Evolutionary conservation across 352 stramenopile genomes (phyloP), one percentile per base, ranked within the genome.

Genomic region (Pythium dissimile): DNA sequence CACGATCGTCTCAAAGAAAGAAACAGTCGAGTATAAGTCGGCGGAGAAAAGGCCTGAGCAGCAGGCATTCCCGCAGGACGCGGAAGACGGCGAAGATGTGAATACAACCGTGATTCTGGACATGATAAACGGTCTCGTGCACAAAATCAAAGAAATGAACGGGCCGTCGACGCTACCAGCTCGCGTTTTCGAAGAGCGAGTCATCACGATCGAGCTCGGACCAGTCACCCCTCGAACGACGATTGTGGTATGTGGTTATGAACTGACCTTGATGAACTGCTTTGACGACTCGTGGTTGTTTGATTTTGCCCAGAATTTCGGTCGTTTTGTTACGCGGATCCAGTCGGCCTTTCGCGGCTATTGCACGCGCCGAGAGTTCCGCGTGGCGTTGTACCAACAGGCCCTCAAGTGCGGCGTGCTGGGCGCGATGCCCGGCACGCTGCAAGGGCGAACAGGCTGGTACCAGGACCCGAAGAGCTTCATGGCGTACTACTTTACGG

Each of bases 401-500:
- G 77, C 81, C 1, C 56, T 88, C 24, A 66, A 64, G 26, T 83
- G 77, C 27, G 79, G 77, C 16, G 77, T 92, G 32, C 69, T 92
- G 1, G 82, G 82, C 21, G 82, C 79, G 5, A 89, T 89, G 79
- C 79, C 82, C 3, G 73, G 80, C 18, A 89, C 76, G 0, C 62
- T 68, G 2, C 80, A 92, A 56, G 82, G 80, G 30, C 67, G 60
- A 6, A 82, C 74, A 1, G 80, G 82, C 12, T 90, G 82, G 78
- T 92, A 92, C 59, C 67, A 90, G 62, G 78, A 92, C 66, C 76
- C 76, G 9, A 86, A 86, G 69, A 82, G 72, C 16, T 65, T 84
- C 46, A 73, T 84, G 43, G 82, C 82, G 42, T 89, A 92, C 65
- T 90, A 88, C 67, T 92, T 92, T 42, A 62, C 67, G 13, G 72